These are phyloP conservation scores for Amanita exitialis DNA, from an alignment of 768 basidiomycete genomes.

Conservation along the genomic window DNA sequence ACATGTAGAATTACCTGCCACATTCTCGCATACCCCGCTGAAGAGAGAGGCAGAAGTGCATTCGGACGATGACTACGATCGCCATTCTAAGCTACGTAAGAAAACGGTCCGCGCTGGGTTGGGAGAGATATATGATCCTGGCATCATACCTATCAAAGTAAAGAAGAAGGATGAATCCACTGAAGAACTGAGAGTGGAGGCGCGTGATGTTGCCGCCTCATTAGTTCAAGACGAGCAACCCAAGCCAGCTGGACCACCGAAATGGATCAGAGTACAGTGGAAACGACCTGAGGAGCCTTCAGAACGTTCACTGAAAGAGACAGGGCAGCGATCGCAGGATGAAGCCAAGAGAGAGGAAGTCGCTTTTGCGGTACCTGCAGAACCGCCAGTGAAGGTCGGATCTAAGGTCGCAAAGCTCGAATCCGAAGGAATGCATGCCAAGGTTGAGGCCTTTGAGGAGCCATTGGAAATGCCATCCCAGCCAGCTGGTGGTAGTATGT, in stretches of 20 bases:
- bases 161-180: slow-evolving; percentile 43
- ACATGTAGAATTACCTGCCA: slow-evolving; percentile 8
- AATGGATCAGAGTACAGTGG: slow-evolving; percentile 28
- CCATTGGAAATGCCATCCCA: slow-evolving; percentile 4
- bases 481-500: slow-evolving; percentile 10
- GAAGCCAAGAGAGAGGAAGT: slow-evolving; percentile 7
- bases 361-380: background rate
- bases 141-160: slow-evolving; percentile 51
- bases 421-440: background rate
- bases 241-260: slow-evolving; percentile 13
- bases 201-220: slow-evolving; percentile 6
- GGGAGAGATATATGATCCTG: slow-evolving; percentile 79
- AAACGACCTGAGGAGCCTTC: slow-evolving; percentile 13
- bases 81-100: slow-evolving; percentile 60
- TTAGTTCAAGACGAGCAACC: slow-evolving; percentile 5
- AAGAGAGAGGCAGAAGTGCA: slow-evolving; percentile 30
- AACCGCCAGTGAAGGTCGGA: slow-evolving; percentile 10
- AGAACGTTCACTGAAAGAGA: background rate
- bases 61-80: slow-evolving; percentile 40
- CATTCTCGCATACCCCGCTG: slow-evolving; percentile 15
- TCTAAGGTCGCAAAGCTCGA: slow-evolving; percentile 6
- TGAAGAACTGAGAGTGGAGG: slow-evolving; percentile 10
- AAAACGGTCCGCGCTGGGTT: slow-evolving; percentile 50
- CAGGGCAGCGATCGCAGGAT: slow-evolving; percentile 1
- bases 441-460: slow-evolving; percentile 4